A percentile compares a stretch with the other conserved stretches of the same genome.
Evolutionary conservation across 1,284 basidiomycete genomes (phyloP).

Genomic region (Cutaneotrichosporon dermatis): DNA sequence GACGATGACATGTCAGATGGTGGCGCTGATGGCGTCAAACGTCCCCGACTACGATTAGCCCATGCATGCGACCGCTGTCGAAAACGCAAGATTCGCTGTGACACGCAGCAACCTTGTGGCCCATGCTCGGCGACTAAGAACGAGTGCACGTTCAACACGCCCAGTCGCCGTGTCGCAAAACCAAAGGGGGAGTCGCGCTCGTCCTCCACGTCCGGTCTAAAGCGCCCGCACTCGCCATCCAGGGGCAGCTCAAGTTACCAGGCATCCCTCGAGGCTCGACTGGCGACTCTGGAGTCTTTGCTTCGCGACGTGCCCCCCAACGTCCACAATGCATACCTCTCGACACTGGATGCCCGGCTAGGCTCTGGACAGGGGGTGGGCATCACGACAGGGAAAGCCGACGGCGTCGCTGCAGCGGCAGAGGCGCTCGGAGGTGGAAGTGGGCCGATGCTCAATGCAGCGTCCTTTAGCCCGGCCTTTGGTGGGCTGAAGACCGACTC

Average conservation of each 20-base stretch:
- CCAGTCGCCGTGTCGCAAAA: slow-evolving; percentile 43
- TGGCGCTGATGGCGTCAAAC: slow-evolving; percentile 31
- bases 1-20: slow-evolving; percentile 20
- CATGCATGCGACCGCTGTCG: slow-evolving; percentile 45
- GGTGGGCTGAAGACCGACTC: slow-evolving; percentile 12
- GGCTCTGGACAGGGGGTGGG: slow-evolving; percentile 42
- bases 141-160: slow-evolving; percentile 50
- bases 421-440: slow-evolving; percentile 31
- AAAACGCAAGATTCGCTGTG: slow-evolving; percentile 47
- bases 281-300: slow-evolving; percentile 48
- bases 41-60: slow-evolving; percentile 46
- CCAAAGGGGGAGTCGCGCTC: slow-evolving; percentile 28
- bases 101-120: slow-evolving; percentile 49
- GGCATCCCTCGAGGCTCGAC: slow-evolving; percentile 44
- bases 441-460: slow-evolving; percentile 3
- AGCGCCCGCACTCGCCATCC: slow-evolving; percentile 33
- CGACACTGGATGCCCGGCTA: slow-evolving; percentile 43
- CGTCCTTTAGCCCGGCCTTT: slow-evolving; percentile 4
- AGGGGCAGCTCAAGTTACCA: slow-evolving; percentile 19
- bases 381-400: slow-evolving; percentile 39
- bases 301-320: slow-evolving; percentile 48
- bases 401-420: slow-evolving; percentile 35
- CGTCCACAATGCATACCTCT: slow-evolving; percentile 48
- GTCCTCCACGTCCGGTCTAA: slow-evolving; percentile 21
- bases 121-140: slow-evolving; percentile 48